Conservation (phyloP, 2,329 filamentous ascomycete genomes). For the Paecilomyces variotii region DNA sequence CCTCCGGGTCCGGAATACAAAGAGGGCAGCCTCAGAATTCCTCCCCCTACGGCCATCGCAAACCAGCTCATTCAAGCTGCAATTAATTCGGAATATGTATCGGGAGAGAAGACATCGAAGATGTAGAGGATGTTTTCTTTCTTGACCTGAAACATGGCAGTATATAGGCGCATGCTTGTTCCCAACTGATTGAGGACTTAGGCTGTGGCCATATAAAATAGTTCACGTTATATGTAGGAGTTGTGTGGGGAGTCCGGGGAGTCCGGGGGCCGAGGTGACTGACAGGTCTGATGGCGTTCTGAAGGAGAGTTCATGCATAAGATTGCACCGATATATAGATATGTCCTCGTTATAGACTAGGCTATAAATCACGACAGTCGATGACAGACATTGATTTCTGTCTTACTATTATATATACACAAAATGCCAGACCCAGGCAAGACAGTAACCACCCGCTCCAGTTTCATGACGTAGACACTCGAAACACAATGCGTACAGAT, state of each 20-base stretch:
- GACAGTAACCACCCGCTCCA: background rate
- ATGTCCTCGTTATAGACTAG: background rate
- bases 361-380: background rate
- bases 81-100: slow-evolving; percentile 60
- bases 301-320: background rate
- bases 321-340: background rate
- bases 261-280: background rate
- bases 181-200: background rate
- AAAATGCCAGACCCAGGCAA: background rate
- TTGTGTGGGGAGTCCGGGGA: background rate
- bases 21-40: slow-evolving; percentile 70
- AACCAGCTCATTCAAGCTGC: slow-evolving; percentile 80
- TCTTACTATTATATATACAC: background rate
- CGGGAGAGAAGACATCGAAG: slow-evolving; percentile 46
- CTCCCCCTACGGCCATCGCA: slow-evolving; percentile 83
- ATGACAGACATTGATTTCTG: background rate
- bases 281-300: background rate
- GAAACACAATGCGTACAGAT: background rate
- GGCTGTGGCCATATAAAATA: background rate
- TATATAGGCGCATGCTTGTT: background rate
- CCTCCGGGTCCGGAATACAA: slow-evolving; percentile 58
- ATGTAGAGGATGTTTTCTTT: slow-evolving; percentile 18
- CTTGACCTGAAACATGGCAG: background rate
- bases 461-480: background rate
- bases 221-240: background rate